Base-by-base conservation (phyloP, 768 basidiomycete genomes). In the Rhizopogon rudus region DNA sequence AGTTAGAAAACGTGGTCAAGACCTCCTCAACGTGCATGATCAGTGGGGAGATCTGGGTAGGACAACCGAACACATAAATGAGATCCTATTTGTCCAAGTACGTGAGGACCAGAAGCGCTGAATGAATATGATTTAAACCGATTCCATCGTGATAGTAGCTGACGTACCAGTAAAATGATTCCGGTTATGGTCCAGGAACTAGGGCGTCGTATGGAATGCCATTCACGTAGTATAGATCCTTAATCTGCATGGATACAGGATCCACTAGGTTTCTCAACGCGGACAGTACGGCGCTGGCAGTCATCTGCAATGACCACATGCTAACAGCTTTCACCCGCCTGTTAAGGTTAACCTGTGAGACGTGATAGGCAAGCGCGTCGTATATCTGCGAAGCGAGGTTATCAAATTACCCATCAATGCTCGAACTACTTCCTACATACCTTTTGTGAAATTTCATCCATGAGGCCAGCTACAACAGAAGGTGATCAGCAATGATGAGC, bases 231-330 rank as follows among this genome's bases (percentile, higher is more conserved):
- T 69, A 70, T 8, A 55, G 56, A 16, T 71, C 69, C 54, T 64
- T 59, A 0, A 70, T 20, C 44, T 65, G 66, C n/a, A 58, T 58
- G 17, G 70, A 57, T 65, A 70, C 63, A 35, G 91, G 93, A 69
- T 95, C 89, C 50, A 92, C 81, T 20, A 87, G 78, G 43, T 79
- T 87, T 53, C 88, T 77, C 43, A 98, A 73, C 6, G 93, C 85
- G 45, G 84, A 80, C 57, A 98, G 75, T 46, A 95, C 81, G n/a
- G 88, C 88, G 53, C 84, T 86, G 2, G 93, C 92, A 1, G 95
- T 95, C 81, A 90, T 87, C 70, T 97, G 94, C 22, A 98, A 77
- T 65, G 90, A 93, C 97, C 97, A 99, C 7, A 93, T 73, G 57
- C 92, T 88, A 60, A 99, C 93, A 3, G 86, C 90, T 71, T 86